phyloP scores from a whole-genome alignment of 371 early-diverging fungal species.

The Umbelopsis sp. region DNA sequence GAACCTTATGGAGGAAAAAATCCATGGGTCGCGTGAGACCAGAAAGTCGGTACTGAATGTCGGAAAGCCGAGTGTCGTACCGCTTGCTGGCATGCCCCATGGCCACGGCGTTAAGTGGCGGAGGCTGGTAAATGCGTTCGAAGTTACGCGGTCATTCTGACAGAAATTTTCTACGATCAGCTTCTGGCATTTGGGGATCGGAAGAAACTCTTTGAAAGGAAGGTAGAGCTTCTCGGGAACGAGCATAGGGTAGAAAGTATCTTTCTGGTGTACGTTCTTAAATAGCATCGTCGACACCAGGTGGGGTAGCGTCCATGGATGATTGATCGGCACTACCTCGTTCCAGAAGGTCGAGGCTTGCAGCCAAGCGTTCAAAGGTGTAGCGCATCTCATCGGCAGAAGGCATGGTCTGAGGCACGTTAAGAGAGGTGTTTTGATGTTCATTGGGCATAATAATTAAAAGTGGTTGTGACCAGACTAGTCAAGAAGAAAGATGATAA shows the following conservation, averaged over 20 bases:
- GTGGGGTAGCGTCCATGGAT: too few species aligned
- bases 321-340: too few species aligned
- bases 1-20: background rate
- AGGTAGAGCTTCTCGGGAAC: background rate
- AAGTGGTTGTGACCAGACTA: too few species aligned
- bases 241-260: background rate
- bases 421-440: too few species aligned
- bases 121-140: background rate
- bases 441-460: too few species aligned
- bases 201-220: constrained; percentile 9
- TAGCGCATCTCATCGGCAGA: too few species aligned
- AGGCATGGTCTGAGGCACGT: too few species aligned
- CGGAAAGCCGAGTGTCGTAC: constrained; percentile 7
- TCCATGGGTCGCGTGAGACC: constrained; percentile 19
- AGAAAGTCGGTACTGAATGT: constrained; percentile 20
- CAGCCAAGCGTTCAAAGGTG: too few species aligned
- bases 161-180: constrained; percentile 16
- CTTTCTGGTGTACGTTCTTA: constrained; percentile 20
- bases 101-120: background rate
- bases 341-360: too few species aligned
- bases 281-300: background rate
- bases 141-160: background rate
- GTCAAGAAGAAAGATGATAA: too few species aligned
- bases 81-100: background rate
- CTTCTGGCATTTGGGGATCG: constrained; percentile 4